Conservation (phyloP, 345 rosid species). For the Dipteronia sinensis region DNA sequence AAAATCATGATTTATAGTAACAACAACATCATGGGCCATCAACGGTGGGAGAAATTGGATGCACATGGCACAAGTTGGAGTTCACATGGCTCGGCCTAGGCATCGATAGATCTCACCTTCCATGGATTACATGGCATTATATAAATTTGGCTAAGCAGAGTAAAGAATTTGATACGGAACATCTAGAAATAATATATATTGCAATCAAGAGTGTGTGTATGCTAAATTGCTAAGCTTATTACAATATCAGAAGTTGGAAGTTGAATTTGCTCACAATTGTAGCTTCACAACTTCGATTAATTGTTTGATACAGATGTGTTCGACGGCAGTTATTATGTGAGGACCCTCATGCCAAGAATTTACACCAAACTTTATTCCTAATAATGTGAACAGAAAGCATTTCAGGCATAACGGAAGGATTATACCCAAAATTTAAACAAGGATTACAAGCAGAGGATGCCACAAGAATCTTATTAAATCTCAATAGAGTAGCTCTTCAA, state of each 20-base stretch:
- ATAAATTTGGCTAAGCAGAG: neutral
- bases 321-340: neutral
- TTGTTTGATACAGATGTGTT: neutral
- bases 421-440: slow-evolving; percentile 4
- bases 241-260: neutral
- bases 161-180: neutral
- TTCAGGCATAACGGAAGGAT: slow-evolving; percentile 10
- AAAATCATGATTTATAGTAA: neutral
- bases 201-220: neutral
- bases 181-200: neutral
- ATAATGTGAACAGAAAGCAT: neutral
- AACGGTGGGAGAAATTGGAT: neutral
- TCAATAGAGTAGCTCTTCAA: slow-evolving; percentile 73
- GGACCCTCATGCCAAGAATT: slow-evolving; percentile 20
- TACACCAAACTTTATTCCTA: slow-evolving; percentile 27
- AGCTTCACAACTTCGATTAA: neutral
- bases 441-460: slow-evolving; percentile 1
- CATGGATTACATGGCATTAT: neutral
- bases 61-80: slow-evolving; percentile 21
- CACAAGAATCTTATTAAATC: slow-evolving; percentile 23
- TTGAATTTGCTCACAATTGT: neutral
- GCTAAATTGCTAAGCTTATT: neutral
- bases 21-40: slow-evolving; percentile 9
- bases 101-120: neutral
- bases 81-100: neutral